phyloP scores from a whole-genome alignment of 2,329 filamentous ascomycete species.

The Cercospora citrullina region DNA sequence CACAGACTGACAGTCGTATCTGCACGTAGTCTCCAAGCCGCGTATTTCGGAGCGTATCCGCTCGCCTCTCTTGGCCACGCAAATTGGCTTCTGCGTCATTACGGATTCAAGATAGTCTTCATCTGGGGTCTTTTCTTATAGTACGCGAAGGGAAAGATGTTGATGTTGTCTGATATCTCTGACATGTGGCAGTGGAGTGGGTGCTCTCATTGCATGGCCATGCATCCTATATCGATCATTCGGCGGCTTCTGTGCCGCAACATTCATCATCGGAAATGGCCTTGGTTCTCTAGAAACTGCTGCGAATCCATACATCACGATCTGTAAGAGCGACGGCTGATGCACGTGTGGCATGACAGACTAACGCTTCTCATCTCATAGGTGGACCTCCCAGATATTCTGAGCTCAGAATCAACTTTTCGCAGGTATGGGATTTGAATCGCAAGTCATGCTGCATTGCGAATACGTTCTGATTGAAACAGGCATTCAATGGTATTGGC shows the following conservation, averaged over 20 bases:
- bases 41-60: slow-evolving; percentile 54
- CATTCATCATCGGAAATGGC: slow-evolving; percentile 56
- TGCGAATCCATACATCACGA: slow-evolving; percentile 56
- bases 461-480: neutral
- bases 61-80: slow-evolving; percentile 51
- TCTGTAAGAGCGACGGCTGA: slow-evolving; percentile 41
- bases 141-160: neutral
- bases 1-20: neutral
- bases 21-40: slow-evolving; percentile 45
- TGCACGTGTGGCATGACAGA: neutral
- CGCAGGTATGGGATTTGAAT: slow-evolving; percentile 41
- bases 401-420: slow-evolving; percentile 60
- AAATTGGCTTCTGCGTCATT: slow-evolving; percentile 44
- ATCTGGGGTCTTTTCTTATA: slow-evolving; percentile 57
- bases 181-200: slow-evolving; percentile 44
- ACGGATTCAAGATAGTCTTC: slow-evolving; percentile 50
- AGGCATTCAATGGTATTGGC: slow-evolving; percentile 58
- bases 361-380: neutral
- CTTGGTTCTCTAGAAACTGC: slow-evolving; percentile 60
- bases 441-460: neutral
- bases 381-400: slow-evolving; percentile 58
- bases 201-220: slow-evolving; percentile 61
- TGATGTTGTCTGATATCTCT: neutral
- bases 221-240: slow-evolving; percentile 57
- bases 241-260: slow-evolving; percentile 61